Evolutionary conservation across 164 flowering plant genomes (phyloP), one percentile per base, ranked within the genome.

Genomic region (Akebia trifoliata): DNA sequence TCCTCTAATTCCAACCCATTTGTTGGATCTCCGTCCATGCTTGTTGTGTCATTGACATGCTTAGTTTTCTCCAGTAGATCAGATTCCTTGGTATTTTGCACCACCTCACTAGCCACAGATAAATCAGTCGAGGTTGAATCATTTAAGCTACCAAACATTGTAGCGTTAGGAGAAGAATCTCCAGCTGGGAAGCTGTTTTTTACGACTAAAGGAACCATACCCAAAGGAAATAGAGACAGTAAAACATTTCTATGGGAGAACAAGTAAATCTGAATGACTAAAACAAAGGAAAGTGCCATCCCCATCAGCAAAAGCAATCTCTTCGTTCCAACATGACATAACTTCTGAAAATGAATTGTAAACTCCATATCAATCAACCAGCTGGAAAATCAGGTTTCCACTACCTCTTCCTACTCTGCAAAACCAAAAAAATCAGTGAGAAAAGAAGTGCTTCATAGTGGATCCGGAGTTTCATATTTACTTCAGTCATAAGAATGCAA

Each of bases 241-340:
- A 84, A 70, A 25, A 79, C 80, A 65, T 63, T 76, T 49, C 85
- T 81, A 78, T 81, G 80, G 0, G 90, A 85, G 65, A 85, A 81
- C 59, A 76, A 64, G 8, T 75, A 49, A 48, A 77, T 79, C 59
- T 86, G 96, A 61, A 77, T 66, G 38, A 80, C 53, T 39, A 90
- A 56, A 63, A 81, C 73, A 60, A 79, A 76, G 31, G 71, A 22
- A 47, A 81, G 83, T 43, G 85, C 70, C 38, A 78, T 50, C 22
- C 69, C 79, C 59, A 83, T 72, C 62, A 78, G 32, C 30, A 81
- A 59, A 32, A 84, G 26, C 68, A 79, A 72, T 66, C 81, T 83
- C 69, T 71, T 73, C 30, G 65, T 72, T 67, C 74, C 78, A 7
- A 65, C 44, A 8, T 53, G 78, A 37, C 67, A 64, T 8, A 76